Conservation (phyloP, 306 rosid genomes). For the Dalbergia cultrata region DNA sequence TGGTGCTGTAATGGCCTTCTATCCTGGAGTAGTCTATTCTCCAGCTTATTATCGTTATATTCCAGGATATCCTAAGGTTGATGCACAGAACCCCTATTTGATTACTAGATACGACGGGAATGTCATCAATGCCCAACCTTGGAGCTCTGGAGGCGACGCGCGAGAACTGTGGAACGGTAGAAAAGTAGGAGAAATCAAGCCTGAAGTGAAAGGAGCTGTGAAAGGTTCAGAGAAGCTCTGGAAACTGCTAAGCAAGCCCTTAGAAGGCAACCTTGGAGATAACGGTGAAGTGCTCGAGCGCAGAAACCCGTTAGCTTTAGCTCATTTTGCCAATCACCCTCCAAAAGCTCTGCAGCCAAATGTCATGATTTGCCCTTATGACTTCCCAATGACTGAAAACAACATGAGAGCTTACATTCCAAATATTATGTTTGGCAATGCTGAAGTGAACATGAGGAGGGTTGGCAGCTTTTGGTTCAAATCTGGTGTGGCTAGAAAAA, state of each 20-base stretch:
- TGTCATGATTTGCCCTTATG: slow-evolving; percentile 93
- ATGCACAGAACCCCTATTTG: slow-evolving; percentile 79
- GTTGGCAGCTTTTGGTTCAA: slow-evolving; percentile 92
- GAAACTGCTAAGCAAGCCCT: slow-evolving; percentile 81
- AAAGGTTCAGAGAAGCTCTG: slow-evolving; percentile 74
- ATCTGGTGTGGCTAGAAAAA: slow-evolving; percentile 60
- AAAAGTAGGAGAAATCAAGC: slow-evolving; percentile 43
- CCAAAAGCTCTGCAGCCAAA: slow-evolving; percentile 78
- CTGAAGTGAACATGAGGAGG: slow-evolving; percentile 78
- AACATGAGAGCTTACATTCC: slow-evolving; percentile 82
- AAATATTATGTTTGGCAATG: slow-evolving; percentile 70
- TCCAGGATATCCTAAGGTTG: slow-evolving; percentile 92
- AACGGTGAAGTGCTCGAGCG: slow-evolving; percentile 68
- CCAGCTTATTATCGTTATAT: slow-evolving; percentile 87
- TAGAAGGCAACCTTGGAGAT: slow-evolving; percentile 63
- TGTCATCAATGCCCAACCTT: slow-evolving; percentile 87
- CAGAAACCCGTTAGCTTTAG: slow-evolving; percentile 88
- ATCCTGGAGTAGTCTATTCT: slow-evolving; percentile 85
- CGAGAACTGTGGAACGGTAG: slow-evolving; percentile 71
- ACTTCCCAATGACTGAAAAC: slow-evolving; percentile 81
- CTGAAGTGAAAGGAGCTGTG: slow-evolving; percentile 51
- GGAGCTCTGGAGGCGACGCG: slow-evolving; percentile 80
- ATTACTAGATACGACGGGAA: slow-evolving; percentile 86
- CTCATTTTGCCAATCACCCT: slow-evolving; percentile 95
- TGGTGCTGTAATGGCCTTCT: slow-evolving; percentile 81